These are phyloP conservation scores for Dactylellina drechsleri DNA, from an alignment of 2,329 filamentous ascomycete species.

Conservation along the genomic window DNA sequence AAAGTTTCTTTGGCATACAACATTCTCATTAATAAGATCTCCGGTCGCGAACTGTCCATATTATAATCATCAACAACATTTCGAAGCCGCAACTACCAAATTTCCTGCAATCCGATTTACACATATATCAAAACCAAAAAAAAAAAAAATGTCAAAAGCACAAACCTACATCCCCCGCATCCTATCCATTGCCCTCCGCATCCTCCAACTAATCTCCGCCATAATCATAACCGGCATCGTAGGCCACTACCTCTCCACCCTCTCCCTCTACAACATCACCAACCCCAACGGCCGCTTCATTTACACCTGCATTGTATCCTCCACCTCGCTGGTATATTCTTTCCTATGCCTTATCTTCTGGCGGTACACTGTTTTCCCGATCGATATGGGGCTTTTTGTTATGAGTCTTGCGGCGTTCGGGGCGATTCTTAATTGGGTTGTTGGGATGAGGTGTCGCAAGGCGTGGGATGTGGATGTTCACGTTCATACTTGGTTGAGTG, in stretches of 20 bases:
- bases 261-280: conserved; percentile 3
- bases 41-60: too few relatives aligned
- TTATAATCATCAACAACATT: too few relatives aligned
- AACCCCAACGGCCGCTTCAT: conserved; percentile 40
- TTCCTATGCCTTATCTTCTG: conserved; percentile 47
- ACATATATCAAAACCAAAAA: not conserved
- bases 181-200: conserved; percentile 27
- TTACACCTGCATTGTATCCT: conserved; percentile 38
- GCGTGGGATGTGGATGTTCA: conserved; percentile 45
- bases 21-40: too few relatives aligned
- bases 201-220: conserved; percentile 39
- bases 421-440: conserved; percentile 41
- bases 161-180: conserved; percentile 48
- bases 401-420: conserved; percentile 45
- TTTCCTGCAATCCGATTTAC: not conserved
- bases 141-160: conserved; percentile 33
- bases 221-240: conserved; percentile 45
- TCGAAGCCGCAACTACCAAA: too few relatives aligned
- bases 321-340: conserved; percentile 33
- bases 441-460: conserved; percentile 32
- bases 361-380: conserved; percentile 44
- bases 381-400: conserved; percentile 44
- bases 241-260: conserved; percentile 50
- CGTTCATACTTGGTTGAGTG: conserved; percentile 46
- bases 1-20: not conserved